Evolutionary conservation across 805 yeast genomes (phyloP), one percentile per base, ranked within the genome.

Genomic region (Myxozyma neotropica): DNA sequence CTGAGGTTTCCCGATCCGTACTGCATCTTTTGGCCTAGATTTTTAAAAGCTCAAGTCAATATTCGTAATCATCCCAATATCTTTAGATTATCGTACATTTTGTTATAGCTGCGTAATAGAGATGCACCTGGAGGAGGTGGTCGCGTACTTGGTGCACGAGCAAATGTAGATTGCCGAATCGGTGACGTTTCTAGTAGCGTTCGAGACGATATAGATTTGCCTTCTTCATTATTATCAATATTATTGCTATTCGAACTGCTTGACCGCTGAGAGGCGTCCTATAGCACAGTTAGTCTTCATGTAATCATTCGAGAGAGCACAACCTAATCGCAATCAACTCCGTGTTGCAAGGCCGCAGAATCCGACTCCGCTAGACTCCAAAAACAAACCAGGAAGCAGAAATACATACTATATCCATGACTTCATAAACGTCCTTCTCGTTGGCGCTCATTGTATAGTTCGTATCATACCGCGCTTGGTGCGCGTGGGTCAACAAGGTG

Each of bases 1-100:
- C 15, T 39, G 52, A 7, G 51, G 53, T 35, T 54, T 54, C 24
- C 38, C 44, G 10, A 54, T 54, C 7, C 38, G 35, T 5, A 45
- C 31, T 5, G 51, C 53, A 33, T 46, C 57, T 15, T 39, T 47
- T 15, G 51, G 53, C 6, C 57, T 46, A 43, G n/a, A n/a, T n/a
- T n/a, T n/a, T 44, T 13, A 21, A 4, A 31, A 17, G n/a, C 4
- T 17, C 1, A 21, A 23, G 12, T n/a, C 13, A 45, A 13, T n/a
- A 27, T 24, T 33, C 40, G 6, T 17, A 17, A 26, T 17, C 10
- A 35, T 13, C 40, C 33, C 2, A 1, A 15, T 13, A 17, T 5
- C 8, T 36, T 10, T 10, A 45, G 35, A 33, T 15, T 3, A 35
- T 21, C 43, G 4, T 36, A 48, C 53, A 19, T 29, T 21, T 48